Conservation (phyloP, 495 filamentous ascomycete genomes). For the Daldinia decipiens region DNA sequence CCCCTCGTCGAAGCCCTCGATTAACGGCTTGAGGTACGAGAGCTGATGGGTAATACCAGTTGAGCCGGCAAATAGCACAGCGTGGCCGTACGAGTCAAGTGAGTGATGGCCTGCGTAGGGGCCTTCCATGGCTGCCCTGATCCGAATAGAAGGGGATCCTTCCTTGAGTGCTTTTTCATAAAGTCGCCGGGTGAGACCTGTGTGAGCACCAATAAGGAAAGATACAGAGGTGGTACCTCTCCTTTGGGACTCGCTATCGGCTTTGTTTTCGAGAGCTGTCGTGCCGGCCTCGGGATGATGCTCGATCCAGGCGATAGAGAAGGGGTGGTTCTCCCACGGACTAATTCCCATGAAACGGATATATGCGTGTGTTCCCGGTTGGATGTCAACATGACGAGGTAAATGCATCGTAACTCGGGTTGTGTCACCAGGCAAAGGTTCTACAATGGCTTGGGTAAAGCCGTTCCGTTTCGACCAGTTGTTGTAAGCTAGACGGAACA, state of each 20-base stretch:
- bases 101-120: constrained; percentile 86
- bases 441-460: constrained; percentile 75
- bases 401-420: constrained; percentile 83
- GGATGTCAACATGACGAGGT: constrained; percentile 77
- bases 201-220: constrained; percentile 84
- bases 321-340: constrained; percentile 89
- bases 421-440: constrained; percentile 83
- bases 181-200: constrained; percentile 86
- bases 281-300: constrained; percentile 49
- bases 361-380: constrained; percentile 89
- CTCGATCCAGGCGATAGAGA: constrained; percentile 88
- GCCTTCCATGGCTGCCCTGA: constrained; percentile 74
- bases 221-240: constrained; percentile 67
- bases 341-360: constrained; percentile 81
- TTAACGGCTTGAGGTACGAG: constrained; percentile 83
- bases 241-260: constrained; percentile 11
- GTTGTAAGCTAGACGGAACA: constrained; percentile 74
- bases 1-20: constrained; percentile 75
- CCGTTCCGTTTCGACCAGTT: constrained; percentile 67
- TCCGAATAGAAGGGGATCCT: constrained; percentile 37
- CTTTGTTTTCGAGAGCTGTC: constrained; percentile 38
- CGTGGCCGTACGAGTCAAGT: constrained; percentile 89
- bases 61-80: constrained; percentile 89
- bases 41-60: constrained; percentile 96
- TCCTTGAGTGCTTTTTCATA: constrained; percentile 61